Conservation (phyloP, 495 filamentous ascomycete species). For the Elasticomyces elasticus region DNA sequence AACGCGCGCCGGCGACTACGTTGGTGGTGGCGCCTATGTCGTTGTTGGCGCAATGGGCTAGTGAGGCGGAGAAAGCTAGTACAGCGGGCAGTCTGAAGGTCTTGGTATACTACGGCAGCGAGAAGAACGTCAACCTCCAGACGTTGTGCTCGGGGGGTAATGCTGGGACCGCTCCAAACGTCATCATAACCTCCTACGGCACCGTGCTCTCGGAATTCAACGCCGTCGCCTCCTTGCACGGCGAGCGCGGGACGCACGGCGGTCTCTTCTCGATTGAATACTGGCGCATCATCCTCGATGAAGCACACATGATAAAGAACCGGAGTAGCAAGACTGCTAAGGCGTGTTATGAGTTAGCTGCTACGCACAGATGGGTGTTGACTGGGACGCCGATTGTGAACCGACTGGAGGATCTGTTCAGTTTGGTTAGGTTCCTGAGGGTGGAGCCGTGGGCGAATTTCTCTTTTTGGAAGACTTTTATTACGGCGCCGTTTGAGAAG, state of each 20-base stretch:
- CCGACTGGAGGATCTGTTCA: conserved; percentile 92
- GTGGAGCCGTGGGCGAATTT: conserved; percentile 98
- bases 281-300: conserved; percentile 88
- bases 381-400: conserved; percentile 98
- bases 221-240: conserved; percentile 47
- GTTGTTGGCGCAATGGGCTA: conserved; percentile 88
- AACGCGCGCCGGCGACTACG: conserved; percentile 75
- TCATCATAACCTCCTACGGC: conserved; percentile 95
- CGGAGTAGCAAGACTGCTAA: conserved; percentile 72
- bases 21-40: conserved; percentile 94
- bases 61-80: conserved; percentile 83
- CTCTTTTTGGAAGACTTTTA: conserved; percentile 98
- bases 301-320: conserved; percentile 92
- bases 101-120: conserved; percentile 81
- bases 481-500: conserved; percentile 90
- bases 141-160: conserved; percentile 67
- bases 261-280: conserved; percentile 88
- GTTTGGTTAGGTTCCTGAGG: conserved; percentile 76
- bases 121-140: conserved; percentile 67
- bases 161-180: conserved; percentile 62
- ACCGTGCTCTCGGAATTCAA: conserved; percentile 83
- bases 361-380: conserved; percentile 81
- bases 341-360: conserved; percentile 81
- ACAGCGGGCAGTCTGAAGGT: conserved; percentile 68
- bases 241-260: conserved; percentile 48